A percentile compares a stretch with the other conserved stretches of the same genome.
Evolutionary conservation across 2,329 filamentous ascomycete species (phyloP).

Genomic region (Aciculosporium take): DNA sequence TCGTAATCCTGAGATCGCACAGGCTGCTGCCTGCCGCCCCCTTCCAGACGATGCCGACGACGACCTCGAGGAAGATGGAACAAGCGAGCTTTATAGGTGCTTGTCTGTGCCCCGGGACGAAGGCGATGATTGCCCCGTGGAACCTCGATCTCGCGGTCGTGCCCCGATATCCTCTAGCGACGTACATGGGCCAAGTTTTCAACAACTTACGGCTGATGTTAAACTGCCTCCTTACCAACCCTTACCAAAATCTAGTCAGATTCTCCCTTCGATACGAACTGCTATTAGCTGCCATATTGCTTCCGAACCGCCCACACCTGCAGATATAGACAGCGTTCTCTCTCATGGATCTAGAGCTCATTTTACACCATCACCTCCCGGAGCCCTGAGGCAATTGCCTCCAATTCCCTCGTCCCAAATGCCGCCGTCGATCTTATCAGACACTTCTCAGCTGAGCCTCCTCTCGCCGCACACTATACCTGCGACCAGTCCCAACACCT

Average conservation of each 20-base stretch:
- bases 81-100: slow-evolving; percentile 14
- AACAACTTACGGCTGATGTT: slow-evolving; percentile 19
- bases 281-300: slow-evolving; percentile 20
- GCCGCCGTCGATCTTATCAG: slow-evolving; percentile 36
- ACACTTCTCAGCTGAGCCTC: slow-evolving; percentile 28
- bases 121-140: not conserved
- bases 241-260: slow-evolving; percentile 20
- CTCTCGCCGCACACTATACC: slow-evolving; percentile 31
- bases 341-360: slow-evolving; percentile 12
- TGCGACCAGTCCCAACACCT: slow-evolving; percentile 25
- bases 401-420: slow-evolving; percentile 16
- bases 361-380: slow-evolving; percentile 23
- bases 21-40: slow-evolving; percentile 36
- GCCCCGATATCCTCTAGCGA: not conserved
- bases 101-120: not conserved
- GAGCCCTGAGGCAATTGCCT: slow-evolving; percentile 17
- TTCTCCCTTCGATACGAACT: slow-evolving; percentile 25
- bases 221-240: slow-evolving; percentile 24
- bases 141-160: not conserved
- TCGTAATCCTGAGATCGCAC: slow-evolving; percentile 50
- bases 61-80: slow-evolving; percentile 11
- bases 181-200: slow-evolving; percentile 12
- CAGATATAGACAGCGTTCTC: slow-evolving; percentile 18
- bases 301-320: slow-evolving; percentile 15
- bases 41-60: slow-evolving; percentile 31